These are phyloP conservation scores for Cicer yamashitae DNA, from an alignment of 306 rosid genomes.

Conservation along the genomic window DNA sequence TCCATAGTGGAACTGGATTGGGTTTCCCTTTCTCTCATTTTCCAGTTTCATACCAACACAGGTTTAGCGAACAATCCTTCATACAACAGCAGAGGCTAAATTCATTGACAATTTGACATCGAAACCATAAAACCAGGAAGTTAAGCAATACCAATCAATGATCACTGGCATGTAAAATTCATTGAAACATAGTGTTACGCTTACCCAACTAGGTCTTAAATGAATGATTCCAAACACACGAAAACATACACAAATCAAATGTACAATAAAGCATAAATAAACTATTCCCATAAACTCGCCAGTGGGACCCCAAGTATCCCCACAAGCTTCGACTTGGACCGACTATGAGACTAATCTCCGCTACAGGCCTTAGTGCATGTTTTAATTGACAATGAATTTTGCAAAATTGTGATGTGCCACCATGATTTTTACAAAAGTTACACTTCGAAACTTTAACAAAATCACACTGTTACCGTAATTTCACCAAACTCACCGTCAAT, in stretches of 20 bases:
- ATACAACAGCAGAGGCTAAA: background rate
- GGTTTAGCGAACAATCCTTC: constrained; percentile 18
- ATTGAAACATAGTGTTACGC: background rate
- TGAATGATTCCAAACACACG: constrained; percentile 25
- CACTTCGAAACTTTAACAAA: too few relatives aligned
- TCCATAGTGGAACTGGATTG: background rate
- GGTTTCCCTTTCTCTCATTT: background rate
- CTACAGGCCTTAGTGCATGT: background rate
- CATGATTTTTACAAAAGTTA: background rate
- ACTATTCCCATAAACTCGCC: background rate
- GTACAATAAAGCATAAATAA: constrained; percentile 17
- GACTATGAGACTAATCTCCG: background rate
- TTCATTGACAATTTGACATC: constrained; percentile 8
- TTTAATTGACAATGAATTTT: background rate
- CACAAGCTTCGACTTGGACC: background rate
- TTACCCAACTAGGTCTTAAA: background rate
- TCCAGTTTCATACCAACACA: background rate
- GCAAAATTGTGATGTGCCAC: background rate
- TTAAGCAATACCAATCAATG: background rate
- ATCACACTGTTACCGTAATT: too few relatives aligned
- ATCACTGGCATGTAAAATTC: background rate
- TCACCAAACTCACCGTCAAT: too few relatives aligned
- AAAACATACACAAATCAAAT: constrained; percentile 25
- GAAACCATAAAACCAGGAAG: background rate
- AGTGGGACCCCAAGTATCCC: background rate